These are phyloP conservation scores for Fusarium oligoseptatum DNA, from an alignment of 2,329 filamentous ascomycete species.

Conservation along the genomic window DNA sequence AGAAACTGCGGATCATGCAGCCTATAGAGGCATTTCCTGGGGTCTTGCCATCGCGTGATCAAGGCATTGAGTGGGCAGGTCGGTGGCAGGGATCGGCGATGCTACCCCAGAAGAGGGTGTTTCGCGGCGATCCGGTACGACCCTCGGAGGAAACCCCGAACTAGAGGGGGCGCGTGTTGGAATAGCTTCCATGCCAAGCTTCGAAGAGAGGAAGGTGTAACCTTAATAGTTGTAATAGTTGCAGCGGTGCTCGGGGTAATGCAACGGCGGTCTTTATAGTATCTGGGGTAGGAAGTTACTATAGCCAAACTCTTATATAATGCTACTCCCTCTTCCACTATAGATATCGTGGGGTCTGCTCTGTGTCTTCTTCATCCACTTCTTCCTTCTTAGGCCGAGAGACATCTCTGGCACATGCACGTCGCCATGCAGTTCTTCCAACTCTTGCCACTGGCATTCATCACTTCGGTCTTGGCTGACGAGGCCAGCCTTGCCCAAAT, in stretches of 20 bases:
- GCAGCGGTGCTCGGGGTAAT: background rate
- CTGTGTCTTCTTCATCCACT: background rate
- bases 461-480: background rate
- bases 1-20: conserved; percentile 19
- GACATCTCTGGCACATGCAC: background rate
- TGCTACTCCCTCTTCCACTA: background rate
- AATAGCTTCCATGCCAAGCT: conserved; percentile 1
- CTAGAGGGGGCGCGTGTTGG: background rate
- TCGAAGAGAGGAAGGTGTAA: background rate
- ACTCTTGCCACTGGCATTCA: conserved; percentile 6
- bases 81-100: conserved; percentile 22
- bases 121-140: conserved; percentile 15
- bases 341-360: background rate
- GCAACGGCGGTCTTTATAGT: background rate
- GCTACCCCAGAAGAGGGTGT: conserved; percentile 9
- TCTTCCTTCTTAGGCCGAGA: background rate
- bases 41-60: background rate
- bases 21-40: background rate
- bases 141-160: background rate
- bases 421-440: conserved; percentile 1
- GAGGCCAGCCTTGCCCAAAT: background rate
- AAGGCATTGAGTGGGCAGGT: background rate
- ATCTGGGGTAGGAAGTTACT: background rate
- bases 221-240: background rate
- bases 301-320: background rate